Base-by-base conservation (phyloP, 441 rosid genomes). In the Viola pubescens region DNA sequence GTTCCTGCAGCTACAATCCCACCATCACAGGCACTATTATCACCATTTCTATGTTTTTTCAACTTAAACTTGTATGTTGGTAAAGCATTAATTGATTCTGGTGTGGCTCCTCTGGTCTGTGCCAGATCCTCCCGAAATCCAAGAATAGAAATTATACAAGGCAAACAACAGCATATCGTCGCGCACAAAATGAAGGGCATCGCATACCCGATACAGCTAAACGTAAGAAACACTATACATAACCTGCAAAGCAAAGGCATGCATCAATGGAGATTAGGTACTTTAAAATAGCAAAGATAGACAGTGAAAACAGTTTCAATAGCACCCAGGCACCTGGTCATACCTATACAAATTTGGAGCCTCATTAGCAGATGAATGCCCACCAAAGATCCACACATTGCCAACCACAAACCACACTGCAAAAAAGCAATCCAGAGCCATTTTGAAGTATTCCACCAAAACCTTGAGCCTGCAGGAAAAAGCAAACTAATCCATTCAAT, bases 401-500 rank as follows among this genome's bases (percentile, higher is more conserved):
- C 99, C 99, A 37, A 94, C 97, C 70, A 94, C 97, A 77, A 94
- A 94, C 99, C 97, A 94, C 56, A 94, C 89, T 7, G 96, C 97
- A 65, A 94, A 94, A 74, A 94, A 94, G 73, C 97, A 94, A 77
- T 94, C 99, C 74, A 90, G 71, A 46, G 75, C 88, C 97, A 94
- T 90, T 78, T 94, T 94, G 72, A 88, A 83, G 76, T 94, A 86
- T 46, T 94, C 99, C 74, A 88, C 74, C n/a, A 94, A 64, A 40
- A 76, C 89, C 79, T 88, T 88, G 60, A 94, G 71, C 60, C 99
- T 94, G 88, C 60, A 60, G 38, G 16, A 72, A 48, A 66, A 49
- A 62, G 7, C 58, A 62, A 69, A 43, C 45, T 56, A 60, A 38
- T 26, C 2, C 2, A 26, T 26, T 26, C 34, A 0, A 26, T 26